Evolutionary conservation across 116 monocot species (phyloP).

Genomic region (Thalassia testudinum): DNA sequence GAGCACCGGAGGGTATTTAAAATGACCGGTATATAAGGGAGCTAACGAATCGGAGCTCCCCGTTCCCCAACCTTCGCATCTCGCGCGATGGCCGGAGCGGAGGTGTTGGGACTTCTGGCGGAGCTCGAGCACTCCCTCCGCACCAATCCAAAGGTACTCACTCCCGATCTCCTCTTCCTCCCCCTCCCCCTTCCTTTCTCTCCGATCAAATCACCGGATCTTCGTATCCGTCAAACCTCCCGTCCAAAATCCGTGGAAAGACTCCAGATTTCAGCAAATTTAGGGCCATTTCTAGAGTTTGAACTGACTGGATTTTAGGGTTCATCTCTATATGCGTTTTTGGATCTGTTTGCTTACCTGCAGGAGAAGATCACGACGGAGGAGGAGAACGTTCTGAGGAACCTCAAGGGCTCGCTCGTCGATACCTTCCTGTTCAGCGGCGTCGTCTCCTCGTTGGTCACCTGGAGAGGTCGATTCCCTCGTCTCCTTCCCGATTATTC

Average conservation of each 20-base stretch:
- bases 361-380: not conserved
- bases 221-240: not conserved
- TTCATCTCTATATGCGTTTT: too few species aligned
- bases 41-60: too few species aligned
- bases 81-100: not conserved
- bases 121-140: conserved; percentile 3
- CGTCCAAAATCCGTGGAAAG: not conserved
- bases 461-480: not conserved
- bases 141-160: not conserved
- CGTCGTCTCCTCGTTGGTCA: not conserved
- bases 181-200: too few species aligned
- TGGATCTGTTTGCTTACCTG: too few species aligned
- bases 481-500: not conserved
- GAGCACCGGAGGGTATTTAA: too few species aligned
- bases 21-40: too few species aligned
- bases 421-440: not conserved
- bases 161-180: not conserved
- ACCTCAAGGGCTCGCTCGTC: not conserved
- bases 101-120: not conserved
- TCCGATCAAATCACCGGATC: too few species aligned
- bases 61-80: too few species aligned
- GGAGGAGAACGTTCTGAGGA: not conserved
- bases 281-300: not conserved
- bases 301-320: not conserved
- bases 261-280: not conserved